Evolutionary conservation across 176 grass and related monocot species (phyloP), one percentile per base, ranked within the genome.

Genomic region (Avena atlantica): DNA sequence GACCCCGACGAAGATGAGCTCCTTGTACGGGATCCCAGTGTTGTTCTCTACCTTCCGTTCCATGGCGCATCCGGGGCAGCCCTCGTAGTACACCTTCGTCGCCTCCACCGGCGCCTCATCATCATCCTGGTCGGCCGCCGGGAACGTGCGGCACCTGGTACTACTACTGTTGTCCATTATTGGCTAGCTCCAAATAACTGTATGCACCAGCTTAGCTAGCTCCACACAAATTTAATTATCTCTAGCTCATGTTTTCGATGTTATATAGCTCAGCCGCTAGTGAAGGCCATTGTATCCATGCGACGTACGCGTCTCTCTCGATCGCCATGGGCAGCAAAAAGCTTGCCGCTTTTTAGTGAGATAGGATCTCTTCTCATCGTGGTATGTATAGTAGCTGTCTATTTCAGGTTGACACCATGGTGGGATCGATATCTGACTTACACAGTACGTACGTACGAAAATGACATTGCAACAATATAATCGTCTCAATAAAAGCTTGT

Each of bases 11-110:
- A 49, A 87, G 47, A 88, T 8, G 66, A 92, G 82, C 58, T 92
- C 90, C 60, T 87, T 84, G 58, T 92, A 92, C 3, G 90, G 90
- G 14, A 86, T 86, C 15, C 90, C 90, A 24, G 20, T 58, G 29
- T 37, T 42, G 45, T 16, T 37, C 86, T 81, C 86, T 5, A 82
- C 77, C 74, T 88, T 92, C 0, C 31, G 60, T 6, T 88, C 82
- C 29, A 85, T 73, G 14, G 80, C 58, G 74, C 90, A 92, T 34
- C 90, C 90, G 0, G 90, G 90, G 68, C 90, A 91, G 6, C 87
- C 83, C 5, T 80, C 40, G 15, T 87, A 84, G 57, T 75, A 91
- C 19, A 84, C 40, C 40, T 40, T 5, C 37, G 5, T 42, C 6
- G 40, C 40, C 40, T 42, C 40, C 40, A 42, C 6, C 40, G 40